Evolutionary conservation across 352 stramenopile species (phyloP), one percentile per base, ranked within the genome.

Genomic region (Pythium insidiosum): DNA sequence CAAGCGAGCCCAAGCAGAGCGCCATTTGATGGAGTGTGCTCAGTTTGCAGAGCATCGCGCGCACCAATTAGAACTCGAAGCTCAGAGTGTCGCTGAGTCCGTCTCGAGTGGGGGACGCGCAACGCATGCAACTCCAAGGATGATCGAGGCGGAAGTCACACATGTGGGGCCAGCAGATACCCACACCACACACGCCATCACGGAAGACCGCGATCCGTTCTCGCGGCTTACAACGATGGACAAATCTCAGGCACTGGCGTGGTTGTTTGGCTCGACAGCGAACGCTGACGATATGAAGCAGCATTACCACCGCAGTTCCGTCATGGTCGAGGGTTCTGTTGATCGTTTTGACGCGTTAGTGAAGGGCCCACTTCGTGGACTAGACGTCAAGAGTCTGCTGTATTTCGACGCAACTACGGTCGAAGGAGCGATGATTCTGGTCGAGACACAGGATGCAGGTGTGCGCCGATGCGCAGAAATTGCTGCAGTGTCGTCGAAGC

Each of bases 11-110:
- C 5, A 26, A 2, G 46, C 34, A 4, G 20, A 38, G 4, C 46
- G 47, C 20, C 52, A 59, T 38, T 33, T 59, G 18, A 3, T 9
- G 6, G 23, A 43, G 12, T 59, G 51, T 22, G 39, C n/a, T n/a
- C n/a, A n/a, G n/a, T n/a, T n/a, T n/a, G n/a, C n/a, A n/a, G n/a
- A n/a, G n/a, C n/a, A n/a, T n/a, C n/a, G n/a, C n/a, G n/a, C n/a
- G n/a, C n/a, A n/a, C n/a, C n/a, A n/a, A n/a, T n/a, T n/a, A n/a
- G n/a, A n/a, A n/a, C n/a, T n/a, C n/a, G n/a, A n/a, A n/a, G n/a
- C n/a, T n/a, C n/a, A n/a, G n/a, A n/a, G n/a, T n/a, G n/a, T n/a
- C n/a, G n/a, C n/a, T n/a, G n/a, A n/a, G n/a, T n/a, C n/a, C n/a
- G n/a, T n/a, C n/a, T n/a, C n/a, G n/a, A n/a, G n/a, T n/a, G n/a